Base-by-base conservation (phyloP, 768 basidiomycete species). In the Gyrodon lividus region DNA sequence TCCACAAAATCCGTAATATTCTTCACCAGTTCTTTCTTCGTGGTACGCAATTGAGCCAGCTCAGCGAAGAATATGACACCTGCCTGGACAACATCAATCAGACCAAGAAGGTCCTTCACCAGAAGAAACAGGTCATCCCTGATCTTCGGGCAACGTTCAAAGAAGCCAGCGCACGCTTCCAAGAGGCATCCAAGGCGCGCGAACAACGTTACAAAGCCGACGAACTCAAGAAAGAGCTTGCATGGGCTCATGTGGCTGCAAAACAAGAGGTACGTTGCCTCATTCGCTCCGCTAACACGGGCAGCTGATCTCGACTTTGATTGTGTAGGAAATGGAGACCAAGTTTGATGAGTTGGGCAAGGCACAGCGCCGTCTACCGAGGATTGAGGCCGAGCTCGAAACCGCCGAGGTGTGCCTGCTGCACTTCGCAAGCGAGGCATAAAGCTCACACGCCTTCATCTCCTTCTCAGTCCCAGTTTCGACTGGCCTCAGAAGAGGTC, bases 21-120 rank as follows among this genome's bases (percentile, higher is more conserved):
- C 6, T 51, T 43, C 13, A 37, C 0, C 57, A 96, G 93, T 93
- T 98, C 70, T 98, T 98, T 80, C 80, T 98, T 30, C 81, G 84
- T 31, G 97, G 97, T 14, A 98, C 97, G 0, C 91, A 93, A 59
- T 82, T 99, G 14, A 80, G 82, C 31, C 89, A 96, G 60, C 84
- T 99, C 40, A 82, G 80, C 4, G 85, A 91, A 17, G 91, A 95
- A 65, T 99, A 99, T 62, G 82, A 88, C 30, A 74, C 77, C 0
- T 88, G 92, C 56, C 69, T 83, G 16, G 75, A 83, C 46, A 89
- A 92, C 61, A 87, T 92, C 59, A 77, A 76, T 33, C 78, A 81
- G 56, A 89, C 89, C 9, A 72, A 76, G 51, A 84, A 80, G 55
- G 71, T 86, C 28, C 79, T 91, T 35, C 70, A 74, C 17, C 80